These are phyloP conservation scores for Phytophthora citrophthora DNA, from an alignment of 352 stramenopile genomes.

Conservation along the genomic window DNA sequence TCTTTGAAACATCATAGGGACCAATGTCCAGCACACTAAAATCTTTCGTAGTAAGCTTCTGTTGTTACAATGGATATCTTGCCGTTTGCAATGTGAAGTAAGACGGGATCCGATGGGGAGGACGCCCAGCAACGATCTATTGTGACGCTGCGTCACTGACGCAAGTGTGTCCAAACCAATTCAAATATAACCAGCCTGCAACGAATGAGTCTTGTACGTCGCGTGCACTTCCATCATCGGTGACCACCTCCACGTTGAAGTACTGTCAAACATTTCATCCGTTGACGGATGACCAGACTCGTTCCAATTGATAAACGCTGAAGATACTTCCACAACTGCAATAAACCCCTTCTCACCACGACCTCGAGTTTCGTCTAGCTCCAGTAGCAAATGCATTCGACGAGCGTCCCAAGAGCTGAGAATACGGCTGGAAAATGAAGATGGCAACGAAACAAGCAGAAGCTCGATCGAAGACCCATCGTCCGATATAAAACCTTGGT, in stretches of 20 bases:
- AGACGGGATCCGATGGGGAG: too few relatives aligned
- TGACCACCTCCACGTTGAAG: slow-evolving; percentile 1
- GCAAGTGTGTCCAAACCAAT: too few relatives aligned
- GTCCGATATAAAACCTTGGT: neutral
- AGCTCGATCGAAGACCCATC: slow-evolving; percentile 9
- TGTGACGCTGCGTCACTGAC: too few relatives aligned
- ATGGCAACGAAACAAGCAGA: neutral
- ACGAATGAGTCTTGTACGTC: neutral
- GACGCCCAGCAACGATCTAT: too few relatives aligned
- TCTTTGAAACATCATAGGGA: too few relatives aligned
- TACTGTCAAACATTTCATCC: neutral
- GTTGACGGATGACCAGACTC: neutral
- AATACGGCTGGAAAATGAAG: neutral
- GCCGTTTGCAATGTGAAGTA: too few relatives aligned
- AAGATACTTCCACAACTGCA: neutral
- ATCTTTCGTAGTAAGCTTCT: too few relatives aligned
- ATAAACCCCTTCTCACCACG: neutral
- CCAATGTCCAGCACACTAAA: too few relatives aligned
- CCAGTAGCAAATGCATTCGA: neutral
- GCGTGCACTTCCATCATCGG: slow-evolving; percentile 1
- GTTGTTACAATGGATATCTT: too few relatives aligned
- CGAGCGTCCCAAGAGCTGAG: neutral
- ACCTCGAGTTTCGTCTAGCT: neutral
- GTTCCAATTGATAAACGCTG: neutral
- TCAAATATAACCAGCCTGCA: too few relatives aligned